Conservation (phyloP, 768 basidiomycete species). For the Pisolithus orientalis region DNA sequence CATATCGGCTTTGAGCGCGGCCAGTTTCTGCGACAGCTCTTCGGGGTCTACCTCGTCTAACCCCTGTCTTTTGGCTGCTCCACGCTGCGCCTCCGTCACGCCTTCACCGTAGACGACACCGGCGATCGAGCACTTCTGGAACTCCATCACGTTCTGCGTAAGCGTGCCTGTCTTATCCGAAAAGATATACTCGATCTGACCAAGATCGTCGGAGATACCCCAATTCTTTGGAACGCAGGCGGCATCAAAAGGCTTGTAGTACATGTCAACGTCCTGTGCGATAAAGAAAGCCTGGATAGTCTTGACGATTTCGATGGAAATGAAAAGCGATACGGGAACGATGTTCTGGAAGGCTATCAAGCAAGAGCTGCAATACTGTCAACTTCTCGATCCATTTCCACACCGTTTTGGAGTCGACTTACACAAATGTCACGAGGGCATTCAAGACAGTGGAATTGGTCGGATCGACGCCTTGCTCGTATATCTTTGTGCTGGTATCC, state of each 20-base stretch:
- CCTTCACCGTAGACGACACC: constrained; percentile 90
- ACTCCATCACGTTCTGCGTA: constrained; percentile 98
- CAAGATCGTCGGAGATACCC: constrained; percentile 98
- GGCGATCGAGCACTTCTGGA: constrained; percentile 87
- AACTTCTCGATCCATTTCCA: constrained; percentile 1
- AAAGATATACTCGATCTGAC: constrained; percentile 94
- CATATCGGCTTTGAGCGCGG: constrained; percentile 69
- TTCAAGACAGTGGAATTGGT: constrained; percentile 60
- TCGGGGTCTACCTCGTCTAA: constrained; percentile 59
- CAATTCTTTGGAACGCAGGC: constrained; percentile 94
- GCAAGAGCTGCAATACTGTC: constrained; percentile 54
- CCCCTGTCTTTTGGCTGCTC: constrained; percentile 82
- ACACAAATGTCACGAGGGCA: constrained; percentile 88
- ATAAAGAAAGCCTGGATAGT: constrained; percentile 97
- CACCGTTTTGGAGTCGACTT: constrained; percentile 28
- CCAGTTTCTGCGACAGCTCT: constrained; percentile 65
- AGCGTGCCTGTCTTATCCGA: constrained; percentile 96
- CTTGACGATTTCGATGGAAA: constrained; percentile 97
- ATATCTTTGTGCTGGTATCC: constrained; percentile 64
- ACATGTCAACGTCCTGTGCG: constrained; percentile 94
- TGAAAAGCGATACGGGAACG: constrained; percentile 92
- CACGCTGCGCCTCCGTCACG: constrained; percentile 90
- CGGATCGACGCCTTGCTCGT: constrained; percentile 61
- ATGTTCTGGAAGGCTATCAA: constrained; percentile 98
- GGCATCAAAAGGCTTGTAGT: constrained; percentile 80